Evolutionary conservation across 2,329 filamentous ascomycete species (phyloP).

Genomic region (Huntiella moniliformis): DNA sequence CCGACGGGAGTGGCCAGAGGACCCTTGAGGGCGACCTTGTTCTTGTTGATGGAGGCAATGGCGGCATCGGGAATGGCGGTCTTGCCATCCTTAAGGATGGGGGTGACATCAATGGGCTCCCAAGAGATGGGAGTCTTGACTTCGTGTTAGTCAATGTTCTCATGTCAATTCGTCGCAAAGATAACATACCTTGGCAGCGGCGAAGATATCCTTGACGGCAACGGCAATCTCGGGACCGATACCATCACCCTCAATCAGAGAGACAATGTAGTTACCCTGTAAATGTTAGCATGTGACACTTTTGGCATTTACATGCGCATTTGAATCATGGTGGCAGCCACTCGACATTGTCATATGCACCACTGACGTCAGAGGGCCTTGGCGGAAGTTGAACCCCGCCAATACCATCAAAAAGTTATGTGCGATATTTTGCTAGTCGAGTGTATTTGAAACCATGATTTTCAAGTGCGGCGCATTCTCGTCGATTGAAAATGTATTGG

Average conservation of each 20-base stretch:
- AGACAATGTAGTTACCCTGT: slow-evolving; percentile 88
- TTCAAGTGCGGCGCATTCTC: no score
- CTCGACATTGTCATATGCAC: neutral
- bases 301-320: slow-evolving; percentile 5
- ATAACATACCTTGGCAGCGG: slow-evolving; percentile 64
- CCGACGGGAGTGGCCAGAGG: slow-evolving; percentile 93
- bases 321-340: neutral
- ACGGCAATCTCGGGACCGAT: slow-evolving; percentile 96
- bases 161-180: slow-evolving; percentile 14
- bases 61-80: slow-evolving; percentile 85
- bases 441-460: neutral
- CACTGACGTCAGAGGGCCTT: neutral
- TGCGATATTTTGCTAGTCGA: neutral
- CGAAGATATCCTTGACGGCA: slow-evolving; percentile 97
- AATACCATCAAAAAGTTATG: neutral
- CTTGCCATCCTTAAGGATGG: slow-evolving; percentile 82
- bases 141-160: slow-evolving; percentile 5
- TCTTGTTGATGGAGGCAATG: slow-evolving; percentile 82
- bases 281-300: slow-evolving; percentile 46
- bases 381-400: slow-evolving; percentile 4
- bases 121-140: slow-evolving; percentile 65
- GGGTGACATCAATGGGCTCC: slow-evolving; percentile 94
- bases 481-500: no score
- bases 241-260: slow-evolving; percentile 95
- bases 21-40: slow-evolving; percentile 96